Percentiles rank a stretch among this genome's conserved stretches.
These are phyloP conservation scores for Sporothrix globosa DNA, from an alignment of 2,329 filamentous ascomycete genomes.

Conservation along the genomic window DNA sequence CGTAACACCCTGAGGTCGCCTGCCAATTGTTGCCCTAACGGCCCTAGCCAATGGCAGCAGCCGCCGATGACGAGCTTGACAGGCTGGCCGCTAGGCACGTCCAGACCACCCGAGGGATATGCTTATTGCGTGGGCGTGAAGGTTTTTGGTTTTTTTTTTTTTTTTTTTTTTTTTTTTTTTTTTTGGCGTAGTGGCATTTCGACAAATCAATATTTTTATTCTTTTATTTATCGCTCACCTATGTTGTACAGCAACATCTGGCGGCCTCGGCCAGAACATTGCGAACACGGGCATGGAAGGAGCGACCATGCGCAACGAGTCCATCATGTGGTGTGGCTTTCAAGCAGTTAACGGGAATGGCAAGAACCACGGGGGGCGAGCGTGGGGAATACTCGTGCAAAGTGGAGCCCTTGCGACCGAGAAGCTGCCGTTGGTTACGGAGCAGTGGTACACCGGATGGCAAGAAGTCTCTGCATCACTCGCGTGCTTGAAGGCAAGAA, in stretches of 20 bases:
- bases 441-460: not conserved
- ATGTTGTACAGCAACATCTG: too few species aligned
- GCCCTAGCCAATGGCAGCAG: constrained; percentile 25
- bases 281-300: not conserved
- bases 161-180: too few species aligned
- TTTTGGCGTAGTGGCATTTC: too few species aligned
- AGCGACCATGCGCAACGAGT: not conserved
- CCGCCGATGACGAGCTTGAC: constrained; percentile 25
- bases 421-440: not conserved
- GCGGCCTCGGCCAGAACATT: not conserved
- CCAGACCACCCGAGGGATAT: constrained; percentile 16
- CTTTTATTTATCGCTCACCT: not conserved
- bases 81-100: constrained; percentile 16
- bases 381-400: not conserved
- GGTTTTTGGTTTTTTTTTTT: not conserved
- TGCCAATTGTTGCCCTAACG: not conserved
- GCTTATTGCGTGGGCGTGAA: not conserved
- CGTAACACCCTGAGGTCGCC: constrained; percentile 19
- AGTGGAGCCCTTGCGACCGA: constrained; percentile 13
- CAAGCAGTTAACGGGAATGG: not conserved
- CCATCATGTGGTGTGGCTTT: not conserved
- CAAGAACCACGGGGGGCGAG: not conserved
- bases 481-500: constrained; percentile 14
- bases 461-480: constrained; percentile 17
- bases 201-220: not conserved